Percentiles rank a stretch among this genome's conserved stretches.
Evolutionary conservation across 352 stramenopile species (phyloP).

Genomic region (Pilasporangium apinafurcum): DNA sequence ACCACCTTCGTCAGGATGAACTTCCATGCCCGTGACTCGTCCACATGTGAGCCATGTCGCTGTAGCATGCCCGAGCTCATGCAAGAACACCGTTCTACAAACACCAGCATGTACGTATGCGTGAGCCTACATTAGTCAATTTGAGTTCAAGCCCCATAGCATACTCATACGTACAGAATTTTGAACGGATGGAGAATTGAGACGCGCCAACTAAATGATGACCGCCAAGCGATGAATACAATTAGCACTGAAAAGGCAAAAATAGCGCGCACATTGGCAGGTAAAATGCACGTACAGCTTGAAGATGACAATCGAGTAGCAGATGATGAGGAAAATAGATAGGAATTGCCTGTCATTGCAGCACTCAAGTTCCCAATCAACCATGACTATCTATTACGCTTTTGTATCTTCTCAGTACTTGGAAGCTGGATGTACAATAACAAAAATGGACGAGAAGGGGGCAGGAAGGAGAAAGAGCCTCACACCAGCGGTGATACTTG

Average conservation of each 20-base stretch:
- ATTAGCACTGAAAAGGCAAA: background rate
- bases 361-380: conserved; percentile 69
- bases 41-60: conserved; percentile 84
- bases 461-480: too few relatives aligned
- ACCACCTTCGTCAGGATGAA: conserved; percentile 83
- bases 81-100: conserved; percentile 79
- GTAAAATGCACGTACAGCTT: conserved; percentile 46
- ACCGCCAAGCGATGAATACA: too few relatives aligned
- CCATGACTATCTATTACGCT: conserved; percentile 2
- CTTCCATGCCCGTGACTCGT: conserved; percentile 84
- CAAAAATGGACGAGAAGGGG: too few relatives aligned
- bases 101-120: background rate
- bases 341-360: conserved; percentile 86
- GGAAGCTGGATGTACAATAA: too few relatives aligned
- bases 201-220: conserved; percentile 80
- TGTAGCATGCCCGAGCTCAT: conserved; percentile 79
- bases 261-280: background rate
- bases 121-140: background rate
- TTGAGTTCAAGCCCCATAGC: background rate
- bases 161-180: conserved; percentile 55
- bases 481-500: too few relatives aligned
- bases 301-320: conserved; percentile 82
- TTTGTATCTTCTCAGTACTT: conserved; percentile 5
- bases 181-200: conserved; percentile 86
- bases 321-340: conserved; percentile 85